Percentiles rank a stretch among this genome's conserved stretches.
phyloP scores from a whole-genome alignment of 148 eudicot genomes.

The Linanthus parryae region DNA sequence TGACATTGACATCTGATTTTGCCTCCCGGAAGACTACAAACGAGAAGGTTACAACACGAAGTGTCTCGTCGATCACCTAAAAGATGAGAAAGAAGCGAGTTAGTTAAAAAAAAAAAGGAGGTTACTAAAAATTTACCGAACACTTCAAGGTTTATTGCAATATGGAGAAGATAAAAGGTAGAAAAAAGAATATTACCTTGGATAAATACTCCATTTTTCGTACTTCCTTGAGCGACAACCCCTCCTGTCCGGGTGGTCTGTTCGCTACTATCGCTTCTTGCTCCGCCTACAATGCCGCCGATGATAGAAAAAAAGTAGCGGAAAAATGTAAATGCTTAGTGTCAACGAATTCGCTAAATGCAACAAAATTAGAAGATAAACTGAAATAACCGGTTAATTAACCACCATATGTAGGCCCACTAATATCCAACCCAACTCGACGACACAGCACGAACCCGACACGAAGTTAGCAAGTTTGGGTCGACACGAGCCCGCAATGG shows the following conservation, averaged over 20 bases:
- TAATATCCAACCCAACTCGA: too few relatives aligned
- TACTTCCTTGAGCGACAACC: conserved; percentile 61
- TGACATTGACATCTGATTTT: conserved; percentile 44
- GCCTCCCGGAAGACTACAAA: conserved; percentile 79
- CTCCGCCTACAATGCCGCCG: conserved; percentile 74
- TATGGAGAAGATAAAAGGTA: neutral
- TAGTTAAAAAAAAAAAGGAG: too few relatives aligned
- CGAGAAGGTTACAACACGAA: conserved; percentile 75
- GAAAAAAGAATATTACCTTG: conserved; percentile 47
- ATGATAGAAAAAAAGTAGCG: too few relatives aligned
- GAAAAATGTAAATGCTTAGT: too few relatives aligned
- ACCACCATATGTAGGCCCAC: too few relatives aligned
- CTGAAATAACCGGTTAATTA: too few relatives aligned
- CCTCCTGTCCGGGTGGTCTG: conserved; percentile 54
- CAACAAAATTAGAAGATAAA: too few relatives aligned
- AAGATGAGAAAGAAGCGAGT: neutral
- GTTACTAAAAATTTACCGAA: too few relatives aligned
- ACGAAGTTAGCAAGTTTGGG: too few relatives aligned
- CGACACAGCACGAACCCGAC: too few relatives aligned
- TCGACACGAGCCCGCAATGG: too few relatives aligned
- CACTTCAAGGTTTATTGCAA: neutral
- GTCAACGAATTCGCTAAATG: too few relatives aligned
- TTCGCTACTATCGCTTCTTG: conserved; percentile 60
- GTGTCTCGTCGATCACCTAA: conserved; percentile 90
- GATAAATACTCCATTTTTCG: conserved; percentile 81